phyloP scores from a whole-genome alignment of 1,139 yeast genomes.

The Yamadazyma epiphylla region DNA sequence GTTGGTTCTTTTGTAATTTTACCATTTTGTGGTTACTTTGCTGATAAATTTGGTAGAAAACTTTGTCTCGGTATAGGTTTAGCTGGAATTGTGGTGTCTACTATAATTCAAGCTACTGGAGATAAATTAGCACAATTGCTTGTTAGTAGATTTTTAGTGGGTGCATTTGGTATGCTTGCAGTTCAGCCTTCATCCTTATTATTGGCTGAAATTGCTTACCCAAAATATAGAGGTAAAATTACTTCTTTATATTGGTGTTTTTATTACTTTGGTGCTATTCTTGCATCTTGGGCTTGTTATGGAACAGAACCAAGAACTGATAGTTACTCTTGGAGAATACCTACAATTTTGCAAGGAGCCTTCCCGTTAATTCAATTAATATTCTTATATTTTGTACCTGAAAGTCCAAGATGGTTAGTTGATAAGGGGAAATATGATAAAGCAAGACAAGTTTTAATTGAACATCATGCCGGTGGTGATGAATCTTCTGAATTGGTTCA shows the following conservation, averaged over 20 bases:
- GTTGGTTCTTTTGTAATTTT: slow-evolving; percentile 17
- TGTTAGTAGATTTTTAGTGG: slow-evolving; percentile 54
- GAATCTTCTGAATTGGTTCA: slow-evolving; percentile 9
- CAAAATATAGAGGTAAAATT: slow-evolving; percentile 52
- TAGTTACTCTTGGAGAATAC: slow-evolving; percentile 51
- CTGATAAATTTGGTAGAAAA: slow-evolving; percentile 51
- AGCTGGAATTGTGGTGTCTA: slow-evolving; percentile 54
- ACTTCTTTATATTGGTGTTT: slow-evolving; percentile 57
- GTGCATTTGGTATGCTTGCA: slow-evolving; percentile 58
- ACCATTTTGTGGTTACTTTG: slow-evolving; percentile 23
- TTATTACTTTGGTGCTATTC: slow-evolving; percentile 56
- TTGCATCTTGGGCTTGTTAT: slow-evolving; percentile 56
- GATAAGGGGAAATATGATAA: slow-evolving; percentile 40
- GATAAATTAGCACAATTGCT: slow-evolving; percentile 39
- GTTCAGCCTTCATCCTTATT: slow-evolving; percentile 60
- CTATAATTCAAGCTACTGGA: slow-evolving; percentile 51
- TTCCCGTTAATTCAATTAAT: slow-evolving; percentile 21
- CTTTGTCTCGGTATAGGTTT: slow-evolving; percentile 50
- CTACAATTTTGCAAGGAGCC: slow-evolving; percentile 45
- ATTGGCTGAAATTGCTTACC: slow-evolving; percentile 58
- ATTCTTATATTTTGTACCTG: slow-evolving; percentile 52
- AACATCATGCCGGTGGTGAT: slow-evolving; percentile 16
- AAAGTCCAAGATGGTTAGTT: slow-evolving; percentile 55
- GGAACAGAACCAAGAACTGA: slow-evolving; percentile 44
- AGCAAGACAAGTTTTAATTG: slow-evolving; percentile 44